Conservation (phyloP, 345 rosid genomes). For the Boechera divaricarpa region DNA sequence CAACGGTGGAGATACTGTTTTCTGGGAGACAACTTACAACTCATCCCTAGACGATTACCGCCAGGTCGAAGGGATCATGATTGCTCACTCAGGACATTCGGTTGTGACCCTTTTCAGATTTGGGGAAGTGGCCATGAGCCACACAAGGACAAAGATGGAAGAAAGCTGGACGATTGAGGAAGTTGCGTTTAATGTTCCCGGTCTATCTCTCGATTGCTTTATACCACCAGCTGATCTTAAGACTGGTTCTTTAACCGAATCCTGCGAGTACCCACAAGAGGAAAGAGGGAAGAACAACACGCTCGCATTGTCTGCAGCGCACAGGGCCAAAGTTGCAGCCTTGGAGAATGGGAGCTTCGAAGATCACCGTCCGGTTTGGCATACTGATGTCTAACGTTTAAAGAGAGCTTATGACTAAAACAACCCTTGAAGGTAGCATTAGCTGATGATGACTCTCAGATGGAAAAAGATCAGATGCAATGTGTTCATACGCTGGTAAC, state of each 20-base stretch:
- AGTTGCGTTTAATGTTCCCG: conserved; percentile 93
- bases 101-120: conserved; percentile 89
- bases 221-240: conserved; percentile 89
- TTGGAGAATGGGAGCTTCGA: conserved; percentile 55
- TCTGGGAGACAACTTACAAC: conserved; percentile 93
- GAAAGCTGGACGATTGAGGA: conserved; percentile 95
- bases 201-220: conserved; percentile 83
- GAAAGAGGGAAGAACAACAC: conserved; percentile 61
- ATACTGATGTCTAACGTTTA: conserved; percentile 39
- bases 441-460: conserved; percentile 17
- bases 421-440: conserved; percentile 38
- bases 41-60: conserved; percentile 82
- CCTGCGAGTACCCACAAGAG: conserved; percentile 70
- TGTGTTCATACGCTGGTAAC: conserved; percentile 45
- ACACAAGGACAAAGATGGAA: conserved; percentile 91
- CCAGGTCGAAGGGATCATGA: conserved; percentile 90
- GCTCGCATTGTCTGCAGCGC: conserved; percentile 52
- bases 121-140: conserved; percentile 89
- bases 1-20: conserved; percentile 76
- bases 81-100: conserved; percentile 91
- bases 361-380: conserved; percentile 41
- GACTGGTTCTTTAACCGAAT: conserved; percentile 61
- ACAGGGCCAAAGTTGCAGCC: conserved; percentile 75
- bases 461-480: conserved; percentile 32
- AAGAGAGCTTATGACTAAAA: conserved; percentile 27